These are phyloP conservation scores for Aspergillus floridensis DNA, from an alignment of 2,329 filamentous ascomycete genomes.

Conservation along the genomic window DNA sequence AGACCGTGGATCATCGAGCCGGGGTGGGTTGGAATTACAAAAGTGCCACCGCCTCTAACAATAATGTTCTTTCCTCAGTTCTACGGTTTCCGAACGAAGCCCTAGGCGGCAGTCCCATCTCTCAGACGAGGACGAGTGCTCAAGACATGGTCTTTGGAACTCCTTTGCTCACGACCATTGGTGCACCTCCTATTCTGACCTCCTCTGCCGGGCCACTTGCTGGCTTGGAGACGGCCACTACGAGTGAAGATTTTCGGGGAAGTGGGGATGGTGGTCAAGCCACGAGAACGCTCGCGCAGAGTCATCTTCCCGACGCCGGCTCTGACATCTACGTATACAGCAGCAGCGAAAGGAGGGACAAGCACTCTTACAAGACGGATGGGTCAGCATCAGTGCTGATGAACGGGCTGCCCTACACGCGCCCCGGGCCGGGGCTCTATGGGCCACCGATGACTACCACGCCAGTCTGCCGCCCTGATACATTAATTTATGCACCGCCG, in stretches of 20 bases:
- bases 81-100: constrained; percentile 20
- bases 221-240: constrained; percentile 19
- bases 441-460: neutral
- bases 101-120: constrained; percentile 20
- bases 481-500: constrained; percentile 9
- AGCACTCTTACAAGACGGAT: constrained; percentile 26
- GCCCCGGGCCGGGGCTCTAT: constrained; percentile 19
- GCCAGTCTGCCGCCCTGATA: constrained; percentile 15
- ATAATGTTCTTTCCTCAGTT: constrained; percentile 19
- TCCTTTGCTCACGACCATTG: constrained; percentile 25
- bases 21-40: constrained; percentile 18
- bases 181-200: constrained; percentile 13
- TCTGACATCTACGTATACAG: constrained; percentile 42
- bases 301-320: constrained; percentile 29
- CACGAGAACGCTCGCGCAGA: constrained; percentile 21
- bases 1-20: constrained; percentile 21
- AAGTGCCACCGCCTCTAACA: constrained; percentile 4
- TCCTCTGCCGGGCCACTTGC: constrained; percentile 15
- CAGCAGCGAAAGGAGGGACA: constrained; percentile 28
- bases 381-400: constrained; percentile 34
- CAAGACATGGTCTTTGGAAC: constrained; percentile 33
- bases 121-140: constrained; percentile 20
- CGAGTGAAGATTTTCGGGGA: constrained; percentile 19
- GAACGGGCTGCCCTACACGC: constrained; percentile 43
- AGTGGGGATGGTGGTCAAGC: constrained; percentile 13